Evolutionary conservation across 2,329 filamentous ascomycete genomes (phyloP), one percentile per base, ranked within the genome.

Genomic region (Myriosclerotinia scirpicola): DNA sequence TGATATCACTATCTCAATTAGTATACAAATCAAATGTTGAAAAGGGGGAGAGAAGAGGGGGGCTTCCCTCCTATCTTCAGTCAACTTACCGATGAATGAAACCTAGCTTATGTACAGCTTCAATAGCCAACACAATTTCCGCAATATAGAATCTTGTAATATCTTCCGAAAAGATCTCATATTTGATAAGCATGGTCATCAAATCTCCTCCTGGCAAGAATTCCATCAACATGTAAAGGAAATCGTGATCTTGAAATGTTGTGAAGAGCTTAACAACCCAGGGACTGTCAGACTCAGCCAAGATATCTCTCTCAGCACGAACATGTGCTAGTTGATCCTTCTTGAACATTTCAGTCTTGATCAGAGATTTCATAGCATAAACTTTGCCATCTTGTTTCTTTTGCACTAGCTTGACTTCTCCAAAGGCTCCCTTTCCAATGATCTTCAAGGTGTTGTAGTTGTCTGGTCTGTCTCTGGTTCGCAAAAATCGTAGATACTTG

Each of bases 181-280:
- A 99, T 84, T 98, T 99, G 82, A 99, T 99, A 73, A 99, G 84
- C 95, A 99, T 99, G 4, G 95, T 99, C 95, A 99, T 99, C 78
- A 99, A 80, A 81, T 99, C 95, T 79, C 95, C 95, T 79, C 95
- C 95, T 9, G 95, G 95, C 78, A 99, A 85, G 80, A 98, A 99
- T 80, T 99, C 95, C 95, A 99, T 99, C 69, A 99, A 84, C 89
- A 99, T 95, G 82, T 99, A 99, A 46, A 99, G 83, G 81, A 97
- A 99, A 72, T 95, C 94, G 55, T 86, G 85, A 77, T 99, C 95
- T 80, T 99, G 95, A 83, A 99, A 99, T 0, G 95, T 98, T 15
- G 95, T 97, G 81, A 92, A 96, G 69, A 99, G 87, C 84, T 97
- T 99, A 74, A 99, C 95, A 20, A 99, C 92, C 95, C 95, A 99